Conservation (phyloP, 1,284 basidiomycete genomes). For the Fomitopsis betulina region DNA sequence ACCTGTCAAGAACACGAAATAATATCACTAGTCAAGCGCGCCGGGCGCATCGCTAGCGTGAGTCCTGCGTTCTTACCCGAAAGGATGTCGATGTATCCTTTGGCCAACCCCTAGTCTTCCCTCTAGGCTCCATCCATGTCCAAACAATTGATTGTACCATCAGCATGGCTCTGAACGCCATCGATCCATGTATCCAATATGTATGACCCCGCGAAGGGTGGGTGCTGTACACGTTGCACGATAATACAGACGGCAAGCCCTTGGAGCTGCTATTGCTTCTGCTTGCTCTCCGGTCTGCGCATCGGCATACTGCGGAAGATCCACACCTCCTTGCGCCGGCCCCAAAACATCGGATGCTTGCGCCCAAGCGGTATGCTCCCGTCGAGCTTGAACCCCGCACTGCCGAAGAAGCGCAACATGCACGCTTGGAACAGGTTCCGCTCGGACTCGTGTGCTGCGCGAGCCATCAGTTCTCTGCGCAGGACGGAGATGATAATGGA, state of each 20-base stretch:
- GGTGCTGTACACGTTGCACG: too few species aligned
- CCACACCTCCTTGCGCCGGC: slow-evolving; percentile 44
- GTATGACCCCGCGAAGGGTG: neutral
- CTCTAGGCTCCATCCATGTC: too few species aligned
- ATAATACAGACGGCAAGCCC: too few species aligned
- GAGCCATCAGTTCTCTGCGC: neutral
- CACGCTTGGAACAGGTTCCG: slow-evolving; percentile 37
- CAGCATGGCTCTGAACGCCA: neutral
- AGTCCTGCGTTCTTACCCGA: too few species aligned
- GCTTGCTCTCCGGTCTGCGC: slow-evolving; percentile 11
- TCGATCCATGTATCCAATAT: neutral
- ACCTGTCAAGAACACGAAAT: too few species aligned
- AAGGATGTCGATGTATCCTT: too few species aligned
- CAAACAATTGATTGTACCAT: neutral
- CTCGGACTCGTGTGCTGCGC: slow-evolving; percentile 32
- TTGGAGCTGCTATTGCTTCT: slow-evolving; percentile 2
- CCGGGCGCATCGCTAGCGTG: too few species aligned
- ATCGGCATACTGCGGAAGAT: slow-evolving; percentile 31
- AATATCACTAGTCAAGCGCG: too few species aligned
- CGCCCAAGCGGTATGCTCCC: slow-evolving; percentile 42
- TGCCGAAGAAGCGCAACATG: slow-evolving; percentile 37
- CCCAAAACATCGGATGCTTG: slow-evolving; percentile 35
- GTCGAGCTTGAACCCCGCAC: slow-evolving; percentile 39
- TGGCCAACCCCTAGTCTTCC: too few species aligned
- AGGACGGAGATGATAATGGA: neutral